Percentiles rank a stretch among this genome's conserved stretches.
Conservation (phyloP, 2,329 filamentous ascomycete species). For the Pestalotiopsis sp. region DNA sequence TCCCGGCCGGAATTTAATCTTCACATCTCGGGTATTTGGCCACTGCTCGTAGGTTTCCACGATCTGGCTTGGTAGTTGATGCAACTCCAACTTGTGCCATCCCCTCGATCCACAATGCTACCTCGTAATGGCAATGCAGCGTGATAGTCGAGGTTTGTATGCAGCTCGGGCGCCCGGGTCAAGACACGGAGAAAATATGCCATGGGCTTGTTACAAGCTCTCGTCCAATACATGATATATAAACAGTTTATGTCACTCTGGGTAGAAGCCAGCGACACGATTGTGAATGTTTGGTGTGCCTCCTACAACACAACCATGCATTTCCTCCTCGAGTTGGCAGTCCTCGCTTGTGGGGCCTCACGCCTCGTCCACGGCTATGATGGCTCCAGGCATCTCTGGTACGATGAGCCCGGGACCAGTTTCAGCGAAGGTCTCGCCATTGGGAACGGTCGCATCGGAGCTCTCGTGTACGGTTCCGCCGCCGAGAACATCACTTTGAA, state of each 20-base stretch:
- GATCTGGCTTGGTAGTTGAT: background rate
- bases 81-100: background rate
- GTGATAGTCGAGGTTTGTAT: background rate
- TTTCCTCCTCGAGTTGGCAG: too few species aligned
- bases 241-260: too few species aligned
- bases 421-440: constrained; percentile 5
- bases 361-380: background rate
- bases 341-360: background rate
- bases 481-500: constrained; percentile 42
- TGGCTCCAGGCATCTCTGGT: constrained; percentile 1
- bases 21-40: too few species aligned
- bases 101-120: background rate
- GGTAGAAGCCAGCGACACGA: background rate
- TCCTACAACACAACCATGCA: background rate
- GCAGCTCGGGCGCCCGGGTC: background rate
- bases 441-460: constrained; percentile 4
- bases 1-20: too few species aligned
- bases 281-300: background rate
- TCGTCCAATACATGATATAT: too few species aligned
- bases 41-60: too few species aligned
- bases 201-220: too few species aligned
- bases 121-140: background rate
- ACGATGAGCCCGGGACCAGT: background rate
- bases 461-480: background rate
- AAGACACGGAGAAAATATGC: too few species aligned